Base-by-base conservation (phyloP, 495 filamentous ascomycete species). In the Penicillium tannophilum region DNA sequence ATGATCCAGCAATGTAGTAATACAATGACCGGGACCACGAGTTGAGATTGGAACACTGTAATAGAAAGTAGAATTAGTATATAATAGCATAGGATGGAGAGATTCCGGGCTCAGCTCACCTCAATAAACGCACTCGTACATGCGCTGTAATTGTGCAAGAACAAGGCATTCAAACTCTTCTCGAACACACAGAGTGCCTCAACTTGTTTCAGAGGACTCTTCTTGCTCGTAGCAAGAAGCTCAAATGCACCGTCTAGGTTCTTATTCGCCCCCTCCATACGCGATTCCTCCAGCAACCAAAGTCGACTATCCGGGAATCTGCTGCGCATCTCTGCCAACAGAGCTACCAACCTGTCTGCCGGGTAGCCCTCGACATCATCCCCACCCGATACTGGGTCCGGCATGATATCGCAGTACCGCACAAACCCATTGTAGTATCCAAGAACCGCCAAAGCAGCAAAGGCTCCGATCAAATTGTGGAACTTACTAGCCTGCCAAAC, bases 401-500 rank as follows among this genome's bases (percentile, higher is more conserved):
- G 88, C 36, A 95, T 81, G 63, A 98, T 96, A 66, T 98, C 94
- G 58, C 89, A 90, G 64, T 92, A 90, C 7, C 89, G 88, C 24
- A 92, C 79, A 56, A 96, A 82, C 45, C 86, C 90, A 64, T 97
- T 94, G 73, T 96, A 96, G 66, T 90, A 98, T 16, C 86, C 86
- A 3, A 98, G 79, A 7, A 96, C 76, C 36, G 89, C 82, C 30
- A 98, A 76, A 0, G 88, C 91, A 5, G 93, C 89, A 70, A 97
- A 88, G 28, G 91, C 93, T 28, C 94, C 94, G 65, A 97, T 92
- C 69, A 98, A 82, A 65, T 96, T 97, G 61, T 86, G 79, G 66
- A 90, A 92, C 63, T 89, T 92, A 61, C 89, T 89, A 14, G 91
- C 89, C 71, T 93, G 90, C 94, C 95, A 98, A 9, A 98, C 86